Evolutionary conservation across 1,139 yeast species (phyloP), one percentile per base, ranked within the genome.

Genomic region (Pichia sp.): DNA sequence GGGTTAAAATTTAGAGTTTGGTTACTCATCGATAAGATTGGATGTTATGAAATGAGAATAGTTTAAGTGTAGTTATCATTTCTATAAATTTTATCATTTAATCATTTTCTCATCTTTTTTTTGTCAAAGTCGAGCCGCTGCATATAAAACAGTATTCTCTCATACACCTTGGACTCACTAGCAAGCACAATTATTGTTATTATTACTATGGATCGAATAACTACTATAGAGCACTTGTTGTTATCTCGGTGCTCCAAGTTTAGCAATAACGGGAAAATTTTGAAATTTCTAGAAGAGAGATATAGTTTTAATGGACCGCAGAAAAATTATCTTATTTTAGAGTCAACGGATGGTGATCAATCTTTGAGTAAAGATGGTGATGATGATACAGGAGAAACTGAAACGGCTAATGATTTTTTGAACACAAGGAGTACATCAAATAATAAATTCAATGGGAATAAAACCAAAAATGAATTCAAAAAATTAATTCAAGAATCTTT

Each of bases 281-380:
- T 69, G 14, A 72, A 77, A 48, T 62, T 80, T 1, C 59, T 83
- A 22, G 69, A 69, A 31, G 62, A 71, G 6, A 59, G 91, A 38
- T 83, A 81, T 58, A 73, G 84, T 0, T 46, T 59, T 14, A 58
- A 63, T 0, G 85, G 84, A 3, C 67, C 67, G 26, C 85, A 78
- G 52, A 79, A 77, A 57, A 83, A 84, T 19, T 64, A 67, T 33
- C 57, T 81, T 35, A 61, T 72, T 14, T 58, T 78, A 38, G 60
- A 61, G 15, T 70, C 78, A 4, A 70, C 79, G 1, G 66, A 64
- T 32, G 62, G 61, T 22, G 36, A 42, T 1, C 48, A 52, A 25
- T 43, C 38, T 17, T 32, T 34, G 46, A 46, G 33, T 52, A 53
- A 37, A 28, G 48, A 28, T 22, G 41, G 34, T 24, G 48, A 40